Base-by-base conservation (phyloP, 768 basidiomycete species). In the Leccinum longicurvipes region DNA sequence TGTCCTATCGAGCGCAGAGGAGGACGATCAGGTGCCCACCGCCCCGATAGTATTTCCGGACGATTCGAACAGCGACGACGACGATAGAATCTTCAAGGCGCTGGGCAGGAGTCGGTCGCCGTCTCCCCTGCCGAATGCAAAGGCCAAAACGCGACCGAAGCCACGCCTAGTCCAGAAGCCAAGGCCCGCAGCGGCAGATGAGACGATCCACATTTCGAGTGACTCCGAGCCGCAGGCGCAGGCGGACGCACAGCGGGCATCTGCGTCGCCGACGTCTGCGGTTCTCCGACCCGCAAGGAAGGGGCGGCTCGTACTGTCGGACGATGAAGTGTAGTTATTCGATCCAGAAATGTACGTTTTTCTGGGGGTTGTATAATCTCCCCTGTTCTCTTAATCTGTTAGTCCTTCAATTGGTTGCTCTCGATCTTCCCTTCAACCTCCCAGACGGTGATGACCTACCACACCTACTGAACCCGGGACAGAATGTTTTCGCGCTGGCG, bases 131-230 rank as follows among this genome's bases (percentile, higher is more conserved):
- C 47, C 59, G 47, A 41, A 11, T 41, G 39, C 11, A 11, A 47
- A 53, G 9, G 34, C 63, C 9, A 68, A 61, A 48, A 31, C 64
- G 17, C 66, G 70, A 51, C 71, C 75, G 12, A 73, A 65, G 50
- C 77, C 79, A 3, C 77, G 77, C 23, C 65, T 80, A 29, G 73
- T 74, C 48, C 78, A 76, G 47, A 76, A 74, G 56, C 64, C 70
- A 36, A 57, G 39, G 31, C 41, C 45, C 9, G 15, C 53, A 17
- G 31, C 9, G 24, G 44, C 11, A 49, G 31, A 50, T 6, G 58
- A 60, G 48, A 12, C 66, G 29, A 62, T 67, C 39, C 5, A 51
- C 2, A 64, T 66, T n/a, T 63, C 66, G 1, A 67, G 60, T 51
- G 65, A 64, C 28, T 61, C 69, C 28, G 63, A 63, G 42, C 49